phyloP scores from a whole-genome alignment of 495 filamentous ascomycete species.

The Cudoniella acicularis region DNA sequence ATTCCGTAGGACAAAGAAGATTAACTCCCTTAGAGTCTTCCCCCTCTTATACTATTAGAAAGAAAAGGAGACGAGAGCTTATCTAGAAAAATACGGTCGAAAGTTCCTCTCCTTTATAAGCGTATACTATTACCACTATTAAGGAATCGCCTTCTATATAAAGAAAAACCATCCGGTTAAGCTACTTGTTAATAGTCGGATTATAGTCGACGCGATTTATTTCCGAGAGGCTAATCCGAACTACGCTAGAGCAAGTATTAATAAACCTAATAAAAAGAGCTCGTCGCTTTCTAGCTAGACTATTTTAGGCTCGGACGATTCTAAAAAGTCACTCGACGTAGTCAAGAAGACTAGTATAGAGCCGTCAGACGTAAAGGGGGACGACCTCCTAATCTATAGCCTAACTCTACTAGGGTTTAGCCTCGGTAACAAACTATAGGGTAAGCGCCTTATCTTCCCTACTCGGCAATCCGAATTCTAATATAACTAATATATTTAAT shows the following conservation, averaged over 20 bases:
- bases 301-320: slow-evolving; percentile 1
- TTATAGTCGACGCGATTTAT: slow-evolving; percentile 73
- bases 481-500: slow-evolving; percentile 6
- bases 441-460: slow-evolving; percentile 17
- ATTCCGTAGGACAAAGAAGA: slow-evolving; percentile 79
- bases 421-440: slow-evolving; percentile 24
- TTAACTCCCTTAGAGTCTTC: slow-evolving; percentile 70
- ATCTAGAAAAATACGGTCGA: slow-evolving; percentile 76
- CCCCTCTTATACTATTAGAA: slow-evolving; percentile 72
- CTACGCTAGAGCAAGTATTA: slow-evolving; percentile 18
- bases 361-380: slow-evolving; percentile 23
- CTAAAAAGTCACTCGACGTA: slow-evolving; percentile 11
- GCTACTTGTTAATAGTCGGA: slow-evolving; percentile 79
- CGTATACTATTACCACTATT: slow-evolving; percentile 82
- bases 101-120: slow-evolving; percentile 73
- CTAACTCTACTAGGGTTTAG: slow-evolving; percentile 31
- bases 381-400: slow-evolving; percentile 26
- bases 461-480: not conserved
- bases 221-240: slow-evolving; percentile 25
- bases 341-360: slow-evolving; percentile 20
- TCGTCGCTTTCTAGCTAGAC: slow-evolving; percentile 3
- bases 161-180: slow-evolving; percentile 73
- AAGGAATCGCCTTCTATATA: slow-evolving; percentile 77
- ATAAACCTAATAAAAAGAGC: slow-evolving; percentile 9
- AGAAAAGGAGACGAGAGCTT: slow-evolving; percentile 57